Percentiles rank a stretch among this genome's conserved stretches.
These are phyloP conservation scores for Clonostachys rosea DNA, from an alignment of 2,329 filamentous ascomycete genomes.

Conservation along the genomic window DNA sequence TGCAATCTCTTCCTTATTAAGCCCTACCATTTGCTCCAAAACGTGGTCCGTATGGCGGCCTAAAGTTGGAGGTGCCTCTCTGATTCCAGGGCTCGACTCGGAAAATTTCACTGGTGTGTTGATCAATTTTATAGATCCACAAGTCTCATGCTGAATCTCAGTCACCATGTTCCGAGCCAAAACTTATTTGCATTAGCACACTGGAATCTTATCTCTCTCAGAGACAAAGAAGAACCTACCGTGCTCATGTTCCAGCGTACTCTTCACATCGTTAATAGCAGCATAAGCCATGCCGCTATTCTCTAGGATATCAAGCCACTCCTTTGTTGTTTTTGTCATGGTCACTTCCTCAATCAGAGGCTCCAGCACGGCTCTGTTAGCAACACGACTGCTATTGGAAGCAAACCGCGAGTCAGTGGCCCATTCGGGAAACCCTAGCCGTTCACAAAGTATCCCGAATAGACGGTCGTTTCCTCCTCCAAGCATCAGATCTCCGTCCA, in stretches of 20 bases:
- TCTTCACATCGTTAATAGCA: constrained; percentile 88
- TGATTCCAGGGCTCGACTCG: constrained; percentile 69
- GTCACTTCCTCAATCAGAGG: constrained; percentile 73
- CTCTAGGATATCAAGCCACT: constrained; percentile 85
- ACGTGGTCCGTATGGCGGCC: constrained; percentile 86
- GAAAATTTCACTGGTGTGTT: constrained; percentile 96
- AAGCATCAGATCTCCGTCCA: constrained; percentile 63
- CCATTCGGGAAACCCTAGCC: constrained; percentile 54
- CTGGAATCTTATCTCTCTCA: too few relatives aligned
- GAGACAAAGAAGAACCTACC: constrained; percentile 37
- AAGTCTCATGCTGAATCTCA: constrained; percentile 76
- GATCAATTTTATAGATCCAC: constrained; percentile 83
- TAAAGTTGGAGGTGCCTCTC: constrained; percentile 78
- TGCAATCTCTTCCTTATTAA: constrained; percentile 54
- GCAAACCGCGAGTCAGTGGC: constrained; percentile 53
- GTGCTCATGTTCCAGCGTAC: constrained; percentile 78
- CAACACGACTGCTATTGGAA: constrained; percentile 59
- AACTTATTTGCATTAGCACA: too few relatives aligned
- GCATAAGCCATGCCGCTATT: constrained; percentile 91
- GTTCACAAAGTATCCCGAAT: constrained; percentile 60
- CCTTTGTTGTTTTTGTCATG: constrained; percentile 70
- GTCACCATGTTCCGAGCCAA: constrained; percentile 82
- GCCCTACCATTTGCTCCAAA: constrained; percentile 57
- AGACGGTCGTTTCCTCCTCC: constrained; percentile 70
- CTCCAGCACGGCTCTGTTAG: constrained; percentile 75